Evolutionary conservation across 768 basidiomycete species (phyloP).

Genomic region (Boletus reticuloceps): DNA sequence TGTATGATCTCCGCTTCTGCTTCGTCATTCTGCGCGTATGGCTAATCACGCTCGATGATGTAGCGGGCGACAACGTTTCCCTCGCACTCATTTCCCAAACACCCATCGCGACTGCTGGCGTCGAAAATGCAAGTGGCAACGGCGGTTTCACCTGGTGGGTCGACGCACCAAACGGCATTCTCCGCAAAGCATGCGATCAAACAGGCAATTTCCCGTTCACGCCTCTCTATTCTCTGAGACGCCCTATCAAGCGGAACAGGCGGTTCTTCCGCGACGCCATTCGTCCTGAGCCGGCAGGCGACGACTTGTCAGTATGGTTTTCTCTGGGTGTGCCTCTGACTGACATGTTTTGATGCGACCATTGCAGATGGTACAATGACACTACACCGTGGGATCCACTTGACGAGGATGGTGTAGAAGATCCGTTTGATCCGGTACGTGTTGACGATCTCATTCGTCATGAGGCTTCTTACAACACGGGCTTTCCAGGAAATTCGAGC

Average conservation of each 20-base stretch:
- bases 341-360: background rate
- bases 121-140: background rate
- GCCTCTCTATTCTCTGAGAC: slow-evolving; percentile 18
- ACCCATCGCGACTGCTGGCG: background rate
- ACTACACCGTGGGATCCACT: slow-evolving; percentile 26
- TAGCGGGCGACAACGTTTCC: slow-evolving; percentile 22
- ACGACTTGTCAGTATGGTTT: slow-evolving; percentile 17
- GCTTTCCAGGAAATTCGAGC: background rate
- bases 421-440: slow-evolving; percentile 17
- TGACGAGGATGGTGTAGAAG: slow-evolving; percentile 25
- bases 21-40: no score
- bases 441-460: background rate
- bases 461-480: background rate
- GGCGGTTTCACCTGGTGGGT: slow-evolving; percentile 16
- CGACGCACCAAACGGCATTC: slow-evolving; percentile 12
- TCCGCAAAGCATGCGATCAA: slow-evolving; percentile 20
- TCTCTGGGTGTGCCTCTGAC: background rate
- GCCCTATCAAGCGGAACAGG: slow-evolving; percentile 6
- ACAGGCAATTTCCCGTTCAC: slow-evolving; percentile 17
- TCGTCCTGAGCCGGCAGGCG: slow-evolving; percentile 9
- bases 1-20: background rate
- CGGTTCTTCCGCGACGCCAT: slow-evolving; percentile 17
- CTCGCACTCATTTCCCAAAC: slow-evolving; percentile 19
- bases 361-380: slow-evolving; percentile 18
- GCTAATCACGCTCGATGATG: background rate